Evolutionary conservation across 805 yeast genomes (phyloP).

Genomic region (Lipomyces kockii): DNA sequence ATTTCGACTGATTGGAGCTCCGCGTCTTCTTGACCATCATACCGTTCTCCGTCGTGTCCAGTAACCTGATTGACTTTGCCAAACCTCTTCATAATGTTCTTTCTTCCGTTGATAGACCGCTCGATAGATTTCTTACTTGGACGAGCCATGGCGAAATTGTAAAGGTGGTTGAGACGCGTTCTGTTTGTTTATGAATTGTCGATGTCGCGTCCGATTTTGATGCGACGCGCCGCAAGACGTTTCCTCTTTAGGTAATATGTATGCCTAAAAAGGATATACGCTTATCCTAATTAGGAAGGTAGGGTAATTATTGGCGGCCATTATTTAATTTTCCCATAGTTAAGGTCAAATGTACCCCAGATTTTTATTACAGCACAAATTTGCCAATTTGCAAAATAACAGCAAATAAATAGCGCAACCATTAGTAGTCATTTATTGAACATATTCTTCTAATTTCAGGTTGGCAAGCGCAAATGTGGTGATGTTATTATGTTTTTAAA

Average conservation of each 20-base stretch:
- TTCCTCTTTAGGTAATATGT: background rate
- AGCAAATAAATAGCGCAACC: too few relatives aligned
- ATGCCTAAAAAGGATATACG: background rate
- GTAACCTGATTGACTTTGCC: background rate
- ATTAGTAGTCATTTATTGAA: too few relatives aligned
- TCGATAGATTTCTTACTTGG: background rate
- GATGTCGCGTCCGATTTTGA: background rate
- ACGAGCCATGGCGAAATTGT: background rate
- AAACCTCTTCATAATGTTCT: constrained; percentile 6
- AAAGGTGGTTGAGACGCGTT: background rate
- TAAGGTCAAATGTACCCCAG: too few relatives aligned
- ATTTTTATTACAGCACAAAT: too few relatives aligned
- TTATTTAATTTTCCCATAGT: too few relatives aligned
- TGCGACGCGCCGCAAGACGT: background rate
- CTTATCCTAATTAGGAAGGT: too few relatives aligned
- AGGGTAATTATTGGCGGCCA: too few relatives aligned
- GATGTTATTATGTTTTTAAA: too few relatives aligned
- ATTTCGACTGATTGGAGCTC: background rate
- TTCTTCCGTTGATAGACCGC: too few relatives aligned
- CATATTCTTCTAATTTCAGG: too few relatives aligned
- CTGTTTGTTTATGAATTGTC: background rate
- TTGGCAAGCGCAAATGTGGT: too few relatives aligned
- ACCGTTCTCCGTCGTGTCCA: background rate
- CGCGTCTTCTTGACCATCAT: background rate
- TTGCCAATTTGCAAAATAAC: too few relatives aligned